A percentile compares a stretch with the other conserved stretches of the same genome.
Evolutionary conservation across 106 monocot species (phyloP).

Genomic region (Apostasia shenzhenica): DNA sequence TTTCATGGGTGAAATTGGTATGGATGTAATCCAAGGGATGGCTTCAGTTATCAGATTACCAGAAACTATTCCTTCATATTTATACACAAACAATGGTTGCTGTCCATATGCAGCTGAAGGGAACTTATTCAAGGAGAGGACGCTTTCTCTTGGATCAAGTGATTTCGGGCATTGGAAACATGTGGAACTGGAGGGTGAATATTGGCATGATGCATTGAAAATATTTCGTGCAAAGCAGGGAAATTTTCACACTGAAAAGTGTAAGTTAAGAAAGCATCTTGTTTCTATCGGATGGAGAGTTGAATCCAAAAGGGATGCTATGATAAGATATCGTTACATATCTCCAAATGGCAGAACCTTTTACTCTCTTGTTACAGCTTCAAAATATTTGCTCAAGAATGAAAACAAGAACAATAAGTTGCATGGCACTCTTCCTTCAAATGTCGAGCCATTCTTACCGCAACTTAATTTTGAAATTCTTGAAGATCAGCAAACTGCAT

Average conservation of each 20-base stretch:
- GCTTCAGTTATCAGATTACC: too few relatives aligned
- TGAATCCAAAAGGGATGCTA: slow-evolving; percentile 15
- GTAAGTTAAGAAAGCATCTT: slow-evolving; percentile 34
- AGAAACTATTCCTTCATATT: too few relatives aligned
- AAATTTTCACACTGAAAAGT: background rate
- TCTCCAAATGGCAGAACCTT: slow-evolving; percentile 21
- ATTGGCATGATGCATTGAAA: slow-evolving; percentile 17
- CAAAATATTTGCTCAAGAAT: slow-evolving; percentile 1
- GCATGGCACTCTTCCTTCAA: background rate
- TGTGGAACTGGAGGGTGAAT: slow-evolving; percentile 20
- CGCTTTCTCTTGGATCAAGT: too few relatives aligned
- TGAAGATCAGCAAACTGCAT: background rate
- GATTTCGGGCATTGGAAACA: slow-evolving; percentile 21
- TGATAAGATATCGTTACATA: slow-evolving; percentile 13
- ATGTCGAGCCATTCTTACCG: background rate
- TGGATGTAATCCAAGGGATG: too few relatives aligned
- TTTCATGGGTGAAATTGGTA: too few relatives aligned
- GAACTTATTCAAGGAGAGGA: too few relatives aligned
- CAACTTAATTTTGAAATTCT: background rate
- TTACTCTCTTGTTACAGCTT: slow-evolving; percentile 12
- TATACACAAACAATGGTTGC: too few relatives aligned
- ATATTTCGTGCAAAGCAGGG: background rate
- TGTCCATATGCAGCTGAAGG: too few relatives aligned
- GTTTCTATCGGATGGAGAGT: slow-evolving; percentile 33
- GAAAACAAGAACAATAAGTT: background rate